phyloP scores from a whole-genome alignment of 352 stramenopile species.

The Pythium myriotylum region DNA sequence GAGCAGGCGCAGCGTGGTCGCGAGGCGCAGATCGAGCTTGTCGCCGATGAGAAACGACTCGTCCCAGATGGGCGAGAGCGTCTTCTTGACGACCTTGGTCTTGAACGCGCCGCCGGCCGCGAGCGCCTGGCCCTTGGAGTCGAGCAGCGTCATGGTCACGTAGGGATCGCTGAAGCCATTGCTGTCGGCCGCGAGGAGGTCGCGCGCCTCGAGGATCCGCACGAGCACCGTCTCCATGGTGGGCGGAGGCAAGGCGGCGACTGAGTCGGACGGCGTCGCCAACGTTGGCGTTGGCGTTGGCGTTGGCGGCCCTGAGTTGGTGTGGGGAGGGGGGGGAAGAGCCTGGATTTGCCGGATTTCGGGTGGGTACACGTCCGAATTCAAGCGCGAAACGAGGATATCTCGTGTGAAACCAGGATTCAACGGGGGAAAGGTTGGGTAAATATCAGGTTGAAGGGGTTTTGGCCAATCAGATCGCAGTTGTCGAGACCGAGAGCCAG shows the following conservation, averaged over 20 bases:
- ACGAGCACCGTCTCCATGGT: constrained; percentile 36
- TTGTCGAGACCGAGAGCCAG: constrained; percentile 4
- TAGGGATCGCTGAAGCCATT: constrained; percentile 76
- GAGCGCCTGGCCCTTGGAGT: constrained; percentile 51
- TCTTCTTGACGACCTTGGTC: constrained; percentile 73
- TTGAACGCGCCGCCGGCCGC: constrained; percentile 56
- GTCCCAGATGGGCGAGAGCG: constrained; percentile 59
- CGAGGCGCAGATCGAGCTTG: constrained; percentile 61
- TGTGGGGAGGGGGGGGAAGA: background rate
- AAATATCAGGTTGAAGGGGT: constrained; percentile 25
- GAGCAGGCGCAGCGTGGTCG: constrained; percentile 60
- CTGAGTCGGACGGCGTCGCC: background rate
- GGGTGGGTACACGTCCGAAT: constrained; percentile 15
- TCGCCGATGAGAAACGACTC: constrained; percentile 67
- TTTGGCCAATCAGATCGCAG: constrained; percentile 10
- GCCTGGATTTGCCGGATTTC: background rate
- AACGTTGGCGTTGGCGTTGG: background rate
- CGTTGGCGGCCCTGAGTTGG: background rate
- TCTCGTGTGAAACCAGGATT: background rate
- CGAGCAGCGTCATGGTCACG: constrained; percentile 69
- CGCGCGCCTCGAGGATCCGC: constrained; percentile 61
- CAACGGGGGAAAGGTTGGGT: background rate
- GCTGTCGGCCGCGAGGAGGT: constrained; percentile 66
- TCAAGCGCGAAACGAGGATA: constrained; percentile 10
- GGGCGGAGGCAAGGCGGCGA: background rate